These are phyloP conservation scores for Candida adriatica DNA, from an alignment of 805 yeast species.

Conservation along the genomic window DNA sequence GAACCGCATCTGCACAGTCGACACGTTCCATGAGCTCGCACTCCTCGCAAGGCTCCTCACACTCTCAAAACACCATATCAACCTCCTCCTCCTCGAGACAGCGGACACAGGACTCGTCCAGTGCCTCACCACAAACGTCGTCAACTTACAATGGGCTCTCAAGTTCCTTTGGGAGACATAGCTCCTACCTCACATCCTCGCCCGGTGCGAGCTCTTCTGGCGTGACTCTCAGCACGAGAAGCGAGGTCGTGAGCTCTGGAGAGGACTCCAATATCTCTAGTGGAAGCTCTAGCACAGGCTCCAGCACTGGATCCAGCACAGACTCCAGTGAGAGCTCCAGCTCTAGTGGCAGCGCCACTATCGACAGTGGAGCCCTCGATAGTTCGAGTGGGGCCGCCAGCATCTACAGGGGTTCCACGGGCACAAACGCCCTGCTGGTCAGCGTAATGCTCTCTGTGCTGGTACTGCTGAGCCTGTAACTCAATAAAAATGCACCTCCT, in stretches of 20 bases:
- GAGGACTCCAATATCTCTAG: too few species aligned
- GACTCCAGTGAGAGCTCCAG: conserved; percentile 1
- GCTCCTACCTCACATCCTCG: conserved; percentile 5
- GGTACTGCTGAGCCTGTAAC: conserved; percentile 5
- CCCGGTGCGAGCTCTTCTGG: conserved; percentile 1
- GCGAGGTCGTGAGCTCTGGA: conserved; percentile 1
- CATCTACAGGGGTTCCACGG: conserved; percentile 7
- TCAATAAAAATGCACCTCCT: neutral
- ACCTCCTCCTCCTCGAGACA: too few species aligned
- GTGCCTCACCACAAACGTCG: conserved; percentile 1
- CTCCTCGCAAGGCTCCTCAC: too few species aligned
- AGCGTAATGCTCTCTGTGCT: conserved; percentile 3
- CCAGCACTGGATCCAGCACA: too few species aligned
- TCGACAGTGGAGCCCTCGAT: conserved; percentile 7
- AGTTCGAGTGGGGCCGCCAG: conserved; percentile 7
- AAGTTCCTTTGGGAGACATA: conserved; percentile 10
- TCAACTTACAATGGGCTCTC: conserved; percentile 6
- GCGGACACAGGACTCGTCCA: too few species aligned
- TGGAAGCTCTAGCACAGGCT: too few species aligned
- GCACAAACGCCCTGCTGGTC: conserved; percentile 5
- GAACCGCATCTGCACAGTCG: conserved; percentile 19
- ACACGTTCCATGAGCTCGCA: too few species aligned
- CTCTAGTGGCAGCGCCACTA: conserved; percentile 1
- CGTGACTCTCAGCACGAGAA: conserved; percentile 6
- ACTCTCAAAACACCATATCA: too few species aligned